Conservation (phyloP, 345 rosid genomes). For the Sisymbrium altissimum region DNA sequence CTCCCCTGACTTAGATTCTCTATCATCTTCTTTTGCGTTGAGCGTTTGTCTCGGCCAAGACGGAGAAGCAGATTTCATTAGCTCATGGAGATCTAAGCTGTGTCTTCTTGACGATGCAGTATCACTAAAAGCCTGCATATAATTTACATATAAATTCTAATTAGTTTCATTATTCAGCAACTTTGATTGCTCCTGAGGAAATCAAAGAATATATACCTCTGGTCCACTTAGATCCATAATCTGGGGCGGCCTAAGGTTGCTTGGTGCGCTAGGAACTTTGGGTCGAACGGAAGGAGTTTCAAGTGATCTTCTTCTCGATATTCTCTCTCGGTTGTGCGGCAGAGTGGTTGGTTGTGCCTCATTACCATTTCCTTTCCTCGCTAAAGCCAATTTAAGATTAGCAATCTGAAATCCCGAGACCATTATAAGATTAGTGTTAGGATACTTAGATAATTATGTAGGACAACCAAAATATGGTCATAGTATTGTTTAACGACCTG, state of each 20-base stretch:
- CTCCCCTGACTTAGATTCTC: slow-evolving; percentile 53
- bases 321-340: slow-evolving; percentile 47
- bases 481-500: slow-evolving; percentile 44
- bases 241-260: slow-evolving; percentile 47
- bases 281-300: slow-evolving; percentile 46
- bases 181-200: neutral
- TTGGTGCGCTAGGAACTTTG: slow-evolving; percentile 38
- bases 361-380: slow-evolving; percentile 54
- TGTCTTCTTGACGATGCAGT: slow-evolving; percentile 52
- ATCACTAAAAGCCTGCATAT: slow-evolving; percentile 37
- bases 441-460: neutral
- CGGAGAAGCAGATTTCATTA: slow-evolving; percentile 55
- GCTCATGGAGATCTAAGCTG: slow-evolving; percentile 70
- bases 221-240: slow-evolving; percentile 52
- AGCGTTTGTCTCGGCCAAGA: slow-evolving; percentile 41
- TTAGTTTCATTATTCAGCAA: neutral
- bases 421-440: neutral
- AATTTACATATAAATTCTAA: neutral
- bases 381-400: slow-evolving; percentile 66
- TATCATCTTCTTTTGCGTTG: slow-evolving; percentile 49
- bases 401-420: slow-evolving; percentile 49
- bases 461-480: neutral
- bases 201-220: slow-evolving; percentile 54
- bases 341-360: slow-evolving; percentile 34
- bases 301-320: slow-evolving; percentile 41